Evolutionary conservation across 768 basidiomycete genomes (phyloP), one percentile per base, ranked within the genome.

Genomic region (Boletus patriciae): DNA sequence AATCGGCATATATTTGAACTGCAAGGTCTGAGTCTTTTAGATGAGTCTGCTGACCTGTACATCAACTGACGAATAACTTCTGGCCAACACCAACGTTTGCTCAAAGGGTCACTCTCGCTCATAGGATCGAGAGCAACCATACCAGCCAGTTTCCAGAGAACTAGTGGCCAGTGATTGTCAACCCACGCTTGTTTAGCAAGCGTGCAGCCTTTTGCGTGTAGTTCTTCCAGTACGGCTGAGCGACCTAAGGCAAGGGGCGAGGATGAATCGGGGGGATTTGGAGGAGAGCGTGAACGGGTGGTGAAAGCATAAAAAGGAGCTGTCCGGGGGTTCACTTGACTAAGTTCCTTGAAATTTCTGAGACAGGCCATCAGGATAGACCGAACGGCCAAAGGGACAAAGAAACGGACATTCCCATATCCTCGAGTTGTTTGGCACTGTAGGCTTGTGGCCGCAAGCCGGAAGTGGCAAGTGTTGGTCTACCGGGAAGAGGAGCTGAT

Each of bases 131-230:
- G 77, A 36, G 80, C 77, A 1, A 86, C 87, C 81, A 93, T 84
- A 13, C 91, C 89, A 4, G 94, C 92, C 21, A 97, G 73, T 74
- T 99, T 99, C 97, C 97, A 99, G 4, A 99, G 78, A 31, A 98
- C 84, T 44, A 94, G 73, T 11, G 75, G 71, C 91, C 94, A 99
- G 63, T 97, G 94, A 64, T 98, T 98, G 49, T 89, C 83, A 1
- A 97, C 86, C 97, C 97, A 99, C 23, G 77, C 72, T 60, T 84
- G 76, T 9, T 85, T 90, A 3, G 83, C 90, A 23, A 92, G 78
- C 3, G 65, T 69, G 59, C 92, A 94, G 0, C 88, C 90, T 10
- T 67, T 74, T 23, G 70, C 69, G 4, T 78, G 73, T 11, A 94
- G 73, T 55, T 84, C 77, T 25, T 79, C 69, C 18, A 88, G 72